phyloP scores from a whole-genome alignment of 1,284 basidiomycete species.

The Boletus sp. region DNA sequence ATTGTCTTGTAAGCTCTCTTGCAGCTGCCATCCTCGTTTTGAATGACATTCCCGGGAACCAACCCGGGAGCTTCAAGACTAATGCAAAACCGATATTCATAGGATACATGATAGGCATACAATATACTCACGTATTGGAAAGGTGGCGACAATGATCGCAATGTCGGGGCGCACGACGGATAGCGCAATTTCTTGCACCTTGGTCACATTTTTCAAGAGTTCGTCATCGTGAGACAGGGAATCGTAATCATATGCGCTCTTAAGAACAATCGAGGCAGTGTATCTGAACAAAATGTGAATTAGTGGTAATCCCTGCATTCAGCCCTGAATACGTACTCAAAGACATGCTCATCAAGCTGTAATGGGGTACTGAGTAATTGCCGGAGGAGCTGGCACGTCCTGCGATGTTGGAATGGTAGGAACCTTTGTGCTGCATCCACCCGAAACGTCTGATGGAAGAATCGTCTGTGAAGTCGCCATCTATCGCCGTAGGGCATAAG shows the following conservation, averaged over 20 bases:
- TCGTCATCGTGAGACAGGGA: slow-evolving; percentile 16
- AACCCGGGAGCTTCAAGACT: slow-evolving; percentile 23
- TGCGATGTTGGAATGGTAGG: slow-evolving; percentile 14
- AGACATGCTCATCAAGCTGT: slow-evolving; percentile 13
- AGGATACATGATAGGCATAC: background rate
- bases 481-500: slow-evolving; percentile 16
- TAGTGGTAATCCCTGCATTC: background rate
- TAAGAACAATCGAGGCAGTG: slow-evolving; percentile 12
- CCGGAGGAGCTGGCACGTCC: slow-evolving; percentile 19
- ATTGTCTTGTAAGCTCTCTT: slow-evolving; percentile 1
- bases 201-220: slow-evolving; percentile 4
- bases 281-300: slow-evolving; percentile 12
- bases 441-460: slow-evolving; percentile 21
- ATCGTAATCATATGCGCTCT: slow-evolving; percentile 25
- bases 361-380: slow-evolving; percentile 12
- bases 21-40: slow-evolving; percentile 17
- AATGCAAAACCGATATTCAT: background rate
- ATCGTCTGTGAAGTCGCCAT: slow-evolving; percentile 21
- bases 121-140: slow-evolving; percentile 20
- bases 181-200: background rate
- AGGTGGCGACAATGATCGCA: slow-evolving; percentile 14
- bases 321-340: slow-evolving; percentile 10
- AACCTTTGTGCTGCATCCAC: slow-evolving; percentile 8
- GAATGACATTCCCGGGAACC: slow-evolving; percentile 30
- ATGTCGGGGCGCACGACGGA: slow-evolving; percentile 12